phyloP scores from a whole-genome alignment of 2,329 filamentous ascomycete species.

The Ilyonectria robusta region DNA sequence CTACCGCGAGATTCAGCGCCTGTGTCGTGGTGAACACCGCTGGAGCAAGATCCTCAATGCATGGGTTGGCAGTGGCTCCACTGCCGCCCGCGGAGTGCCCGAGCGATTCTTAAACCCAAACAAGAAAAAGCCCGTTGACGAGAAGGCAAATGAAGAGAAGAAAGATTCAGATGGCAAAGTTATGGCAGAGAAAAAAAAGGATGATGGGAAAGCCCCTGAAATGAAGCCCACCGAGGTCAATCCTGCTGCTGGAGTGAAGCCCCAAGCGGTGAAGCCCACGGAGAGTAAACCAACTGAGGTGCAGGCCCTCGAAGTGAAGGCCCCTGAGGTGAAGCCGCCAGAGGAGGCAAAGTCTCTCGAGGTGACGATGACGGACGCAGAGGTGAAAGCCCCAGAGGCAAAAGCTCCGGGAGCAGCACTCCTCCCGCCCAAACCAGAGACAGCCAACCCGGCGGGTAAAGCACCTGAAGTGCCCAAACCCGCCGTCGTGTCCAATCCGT shows the following conservation, averaged over 20 bases:
- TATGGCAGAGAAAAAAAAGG: slow-evolving; percentile 28
- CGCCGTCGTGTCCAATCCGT: not conserved
- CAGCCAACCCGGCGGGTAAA: not conserved
- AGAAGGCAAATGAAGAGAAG: slow-evolving; percentile 28
- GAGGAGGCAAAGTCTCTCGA: not conserved
- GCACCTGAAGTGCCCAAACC: not conserved
- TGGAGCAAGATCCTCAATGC: slow-evolving; percentile 88
- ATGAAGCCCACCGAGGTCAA: slow-evolving; percentile 21
- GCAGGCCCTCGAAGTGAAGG: not conserved
- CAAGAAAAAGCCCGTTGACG: slow-evolving; percentile 44
- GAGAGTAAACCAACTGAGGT: not conserved
- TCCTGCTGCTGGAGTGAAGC: slow-evolving; percentile 22
- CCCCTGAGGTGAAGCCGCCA: not conserved
- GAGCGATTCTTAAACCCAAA: slow-evolving; percentile 74
- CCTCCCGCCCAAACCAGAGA: not conserved
- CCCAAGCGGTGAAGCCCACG: not conserved
- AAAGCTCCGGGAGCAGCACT: not conserved
- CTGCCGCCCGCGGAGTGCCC: slow-evolving; percentile 83
- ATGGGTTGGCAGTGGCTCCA: slow-evolving; percentile 80
- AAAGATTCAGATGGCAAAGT: slow-evolving; percentile 31
- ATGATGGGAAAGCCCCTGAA: slow-evolving; percentile 37
- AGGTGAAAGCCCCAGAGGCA: not conserved
- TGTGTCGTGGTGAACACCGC: slow-evolving; percentile 80
- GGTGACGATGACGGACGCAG: not conserved
- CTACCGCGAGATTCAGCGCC: slow-evolving; percentile 84